Percentiles rank a stretch among this genome's conserved stretches.
Conservation (phyloP, 441 rosid genomes). For the Gossypium lobatum region DNA sequence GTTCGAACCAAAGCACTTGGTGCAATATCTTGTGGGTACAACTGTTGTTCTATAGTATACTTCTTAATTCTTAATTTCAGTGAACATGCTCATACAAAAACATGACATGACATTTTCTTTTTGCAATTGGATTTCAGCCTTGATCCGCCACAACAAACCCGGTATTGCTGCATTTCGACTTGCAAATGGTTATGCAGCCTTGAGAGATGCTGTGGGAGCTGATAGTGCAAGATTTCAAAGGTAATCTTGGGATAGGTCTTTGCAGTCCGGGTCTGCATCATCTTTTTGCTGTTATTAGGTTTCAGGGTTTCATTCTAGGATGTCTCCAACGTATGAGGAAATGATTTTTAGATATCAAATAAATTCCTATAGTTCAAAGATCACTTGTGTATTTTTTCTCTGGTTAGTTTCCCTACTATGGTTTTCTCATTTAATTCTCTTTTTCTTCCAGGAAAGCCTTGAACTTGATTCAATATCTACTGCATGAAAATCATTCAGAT, state of each 20-base stretch:
- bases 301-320: neutral
- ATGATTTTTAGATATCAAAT: neutral
- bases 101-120: slow-evolving; percentile 3
- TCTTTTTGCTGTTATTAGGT: neutral
- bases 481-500: slow-evolving; percentile 70
- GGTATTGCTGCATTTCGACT: slow-evolving; percentile 77
- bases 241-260: slow-evolving; percentile 23
- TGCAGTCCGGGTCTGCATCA: neutral
- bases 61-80: neutral
- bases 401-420: neutral
- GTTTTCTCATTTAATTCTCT: neutral
- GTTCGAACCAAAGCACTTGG: slow-evolving; percentile 82
- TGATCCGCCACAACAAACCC: slow-evolving; percentile 73
- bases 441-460: slow-evolving; percentile 68
- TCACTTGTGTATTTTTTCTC: neutral
- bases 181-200: slow-evolving; percentile 78
- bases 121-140: slow-evolving; percentile 43
- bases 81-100: neutral
- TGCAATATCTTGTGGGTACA: slow-evolving; percentile 81
- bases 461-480: slow-evolving; percentile 74
- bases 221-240: slow-evolving; percentile 74
- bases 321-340: neutral
- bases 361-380: neutral
- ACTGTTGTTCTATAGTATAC: neutral
- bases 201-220: slow-evolving; percentile 73